A percentile compares a stretch with the other conserved stretches of the same genome.
phyloP scores from a whole-genome alignment of 2,329 filamentous ascomycete genomes.

The Scopulariopsis brevicaulis region DNA sequence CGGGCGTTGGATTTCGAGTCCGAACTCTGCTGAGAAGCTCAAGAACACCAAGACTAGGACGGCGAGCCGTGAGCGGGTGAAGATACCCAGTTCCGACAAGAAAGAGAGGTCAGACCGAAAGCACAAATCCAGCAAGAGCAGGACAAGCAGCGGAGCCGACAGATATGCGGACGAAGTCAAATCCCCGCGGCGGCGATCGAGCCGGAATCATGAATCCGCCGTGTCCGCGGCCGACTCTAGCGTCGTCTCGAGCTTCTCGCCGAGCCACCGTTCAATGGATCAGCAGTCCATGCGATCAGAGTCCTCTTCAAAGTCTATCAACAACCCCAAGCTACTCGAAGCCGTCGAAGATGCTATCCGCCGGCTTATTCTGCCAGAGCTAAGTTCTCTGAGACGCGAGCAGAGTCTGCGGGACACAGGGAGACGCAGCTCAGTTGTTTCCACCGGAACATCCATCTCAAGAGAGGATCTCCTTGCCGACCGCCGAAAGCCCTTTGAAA shows the following conservation, averaged over 20 bases:
- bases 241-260: slow-evolving; percentile 37
- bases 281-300: slow-evolving; percentile 39
- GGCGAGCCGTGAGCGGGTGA: slow-evolving; percentile 28
- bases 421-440: slow-evolving; percentile 52
- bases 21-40: slow-evolving; percentile 12
- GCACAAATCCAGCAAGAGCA: slow-evolving; percentile 32
- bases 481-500: slow-evolving; percentile 45
- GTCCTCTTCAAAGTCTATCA: slow-evolving; percentile 57
- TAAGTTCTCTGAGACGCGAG: slow-evolving; percentile 84
- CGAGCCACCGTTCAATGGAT: slow-evolving; percentile 44
- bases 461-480: slow-evolving; percentile 46
- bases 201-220: slow-evolving; percentile 38
- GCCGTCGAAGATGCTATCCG: slow-evolving; percentile 91
- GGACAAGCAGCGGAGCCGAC: slow-evolving; percentile 36
- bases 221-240: slow-evolving; percentile 43
- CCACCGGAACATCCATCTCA: slow-evolving; percentile 42
- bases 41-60: slow-evolving; percentile 30
- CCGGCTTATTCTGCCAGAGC: slow-evolving; percentile 77
- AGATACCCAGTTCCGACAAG: slow-evolving; percentile 20
- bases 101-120: slow-evolving; percentile 37
- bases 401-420: slow-evolving; percentile 62
- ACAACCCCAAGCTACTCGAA: slow-evolving; percentile 82
- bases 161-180: slow-evolving; percentile 32
- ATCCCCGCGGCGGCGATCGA: slow-evolving; percentile 37
- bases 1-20: slow-evolving; percentile 10